These are phyloP conservation scores for Leccinellum albellum DNA, from an alignment of 768 basidiomycete species.

Conservation along the genomic window DNA sequence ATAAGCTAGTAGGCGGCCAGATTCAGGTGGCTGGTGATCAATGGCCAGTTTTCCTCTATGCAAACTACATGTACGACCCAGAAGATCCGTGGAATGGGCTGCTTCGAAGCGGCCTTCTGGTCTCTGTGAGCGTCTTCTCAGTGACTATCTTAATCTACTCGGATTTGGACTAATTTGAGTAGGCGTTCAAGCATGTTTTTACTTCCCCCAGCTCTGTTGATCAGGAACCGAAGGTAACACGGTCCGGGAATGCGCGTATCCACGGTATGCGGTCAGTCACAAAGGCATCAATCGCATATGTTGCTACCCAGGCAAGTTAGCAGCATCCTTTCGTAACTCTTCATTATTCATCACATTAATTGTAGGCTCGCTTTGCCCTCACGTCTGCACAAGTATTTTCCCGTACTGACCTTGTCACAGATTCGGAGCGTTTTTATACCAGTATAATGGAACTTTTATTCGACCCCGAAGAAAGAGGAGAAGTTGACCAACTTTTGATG, in stretches of 20 bases:
- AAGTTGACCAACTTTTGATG: neutral
- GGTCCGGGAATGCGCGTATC: neutral
- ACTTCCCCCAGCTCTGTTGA: neutral
- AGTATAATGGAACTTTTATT: neutral
- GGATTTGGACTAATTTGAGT: neutral
- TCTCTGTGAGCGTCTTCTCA: neutral
- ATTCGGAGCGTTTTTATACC: slow-evolving; percentile 1
- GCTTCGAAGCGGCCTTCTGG: neutral
- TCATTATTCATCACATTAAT: too few species aligned
- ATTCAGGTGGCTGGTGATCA: neutral
- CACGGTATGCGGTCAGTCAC: neutral
- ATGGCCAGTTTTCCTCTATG: too few species aligned
- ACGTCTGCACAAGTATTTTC: neutral
- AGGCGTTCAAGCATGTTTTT: neutral
- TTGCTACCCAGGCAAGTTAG: too few species aligned
- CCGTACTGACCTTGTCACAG: neutral
- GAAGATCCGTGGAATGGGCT: neutral
- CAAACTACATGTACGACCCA: neutral
- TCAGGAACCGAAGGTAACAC: neutral
- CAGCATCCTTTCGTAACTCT: too few species aligned
- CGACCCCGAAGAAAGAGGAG: neutral
- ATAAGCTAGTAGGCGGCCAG: neutral
- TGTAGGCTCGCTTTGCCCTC: too few species aligned
- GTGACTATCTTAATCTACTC: too few species aligned
- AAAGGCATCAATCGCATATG: too few species aligned